Evolutionary conservation across 768 basidiomycete species (phyloP), one percentile per base, ranked within the genome.

Genomic region (Porphyrellus cyaneotinctus): DNA sequence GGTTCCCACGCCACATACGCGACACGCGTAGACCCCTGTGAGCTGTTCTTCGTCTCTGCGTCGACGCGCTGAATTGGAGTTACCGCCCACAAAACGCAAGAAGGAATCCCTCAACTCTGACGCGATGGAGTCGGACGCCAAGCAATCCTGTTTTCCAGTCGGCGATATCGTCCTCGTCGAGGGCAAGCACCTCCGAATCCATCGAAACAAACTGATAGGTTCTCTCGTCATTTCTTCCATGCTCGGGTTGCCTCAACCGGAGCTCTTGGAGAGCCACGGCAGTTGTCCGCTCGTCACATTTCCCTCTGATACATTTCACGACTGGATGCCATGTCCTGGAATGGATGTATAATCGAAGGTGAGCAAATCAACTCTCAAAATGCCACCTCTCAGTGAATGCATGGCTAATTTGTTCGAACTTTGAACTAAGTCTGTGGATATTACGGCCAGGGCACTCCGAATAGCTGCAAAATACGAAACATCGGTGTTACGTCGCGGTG

Each of bases 381-480:
- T 51, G 28, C 13, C 11, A 24, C 26, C 33, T n/a, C 30, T 42
- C 8, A 32, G 26, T 38, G 17, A 45, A 44, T 20, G 3, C n/a
- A n/a, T 32, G 37, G 15, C 15, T 41, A 71, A 69, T 24, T 51
- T 53, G n/a, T 70, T 74, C 33, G 53, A 56, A 41, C 37, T 32
- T 8, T 58, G 57, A 44, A 24, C 43, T 18, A 44, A 59, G 11
- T 52, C 62, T 15, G 66, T 72, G 54, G 61, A 67, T 36, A 47
- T 43, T 3, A 51, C 72, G 3, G 59, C 67, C 0, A 57, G 66
- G 13, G 56, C 65, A 14, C 62, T 73, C 11, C 60, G 67, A 22
- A 66, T 74, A 36, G 58, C 71, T 3, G 73, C 70, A 2, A 75
- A 74, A 54, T 72, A 75, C 51, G 72, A 72, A 18, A 69, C 72